Evolutionary conservation across 2,329 filamentous ascomycete genomes (phyloP), one percentile per base, ranked within the genome.

Genomic region (Pseudogymnoascus sp.): DNA sequence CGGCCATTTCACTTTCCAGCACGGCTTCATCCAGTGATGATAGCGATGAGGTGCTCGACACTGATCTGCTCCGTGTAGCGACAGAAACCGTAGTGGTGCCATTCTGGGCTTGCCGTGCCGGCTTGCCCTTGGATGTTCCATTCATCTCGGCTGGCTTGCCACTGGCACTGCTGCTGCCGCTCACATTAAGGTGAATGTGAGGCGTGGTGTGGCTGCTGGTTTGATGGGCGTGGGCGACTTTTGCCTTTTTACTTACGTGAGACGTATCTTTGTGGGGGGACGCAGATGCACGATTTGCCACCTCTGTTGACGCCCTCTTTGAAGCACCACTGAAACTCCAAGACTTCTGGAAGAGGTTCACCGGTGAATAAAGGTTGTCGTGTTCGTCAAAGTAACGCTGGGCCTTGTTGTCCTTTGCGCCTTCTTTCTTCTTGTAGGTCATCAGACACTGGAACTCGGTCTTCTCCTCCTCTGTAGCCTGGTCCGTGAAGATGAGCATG

Each of bases 401-500:
- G 26, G 60, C 60, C 29, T 35, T 61, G 29, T 41, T 41, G 76
- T 67, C 80, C 77, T 68, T 78, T 80, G 68, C 80, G 81, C 61
- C 82, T 66, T 85, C 80, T 64, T 75, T 78, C 72, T 87, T 87
- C 74, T 80, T 83, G 63, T 78, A 72, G 67, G 77, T 74, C 59
- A 87, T 70, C 45, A 83, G 77, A 39, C 73, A 74, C 59, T 74
- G 74, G 69, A 86, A 87, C 65, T 81, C 76, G 39, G 77, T 72
- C 60, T 81, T 70, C 1, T 82, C 81, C 38, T 80, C 78, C 38
- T 73, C 69, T 66, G 81, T 80, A n/a, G 83, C 83, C 16, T 78
- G 81, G 69, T 85, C 82, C 66, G 77, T 76, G 71, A 81, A 85
- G 49, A 87, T 77, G 64, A 81, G 78, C 71, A 84, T 81, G 52